Evolutionary conservation across 352 stramenopile species (phyloP).

Genomic region (Phytopythium cucurbitacearum): DNA sequence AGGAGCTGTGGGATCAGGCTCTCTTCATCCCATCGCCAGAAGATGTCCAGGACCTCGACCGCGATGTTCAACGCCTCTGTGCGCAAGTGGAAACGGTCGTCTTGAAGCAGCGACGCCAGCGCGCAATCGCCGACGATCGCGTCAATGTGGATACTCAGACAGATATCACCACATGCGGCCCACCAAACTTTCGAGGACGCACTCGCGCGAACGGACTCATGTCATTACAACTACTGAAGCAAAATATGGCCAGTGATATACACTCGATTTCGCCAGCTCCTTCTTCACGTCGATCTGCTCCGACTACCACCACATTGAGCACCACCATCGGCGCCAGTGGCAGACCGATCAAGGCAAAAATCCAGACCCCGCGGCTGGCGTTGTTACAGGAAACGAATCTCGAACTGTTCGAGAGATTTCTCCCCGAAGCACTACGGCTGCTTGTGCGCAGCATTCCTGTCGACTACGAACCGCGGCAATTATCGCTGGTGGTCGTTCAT

Average conservation of each 20-base stretch:
- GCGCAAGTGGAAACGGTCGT: slow-evolving; percentile 28
- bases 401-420: slow-evolving; percentile 27
- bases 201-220: slow-evolving; percentile 2
- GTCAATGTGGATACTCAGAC: slow-evolving; percentile 19
- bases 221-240: background rate
- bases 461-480: slow-evolving; percentile 34
- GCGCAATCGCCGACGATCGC: background rate
- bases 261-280: background rate
- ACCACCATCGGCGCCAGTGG: background rate
- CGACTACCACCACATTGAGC: too few relatives aligned
- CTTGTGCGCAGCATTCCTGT: slow-evolving; percentile 22
- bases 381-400: slow-evolving; percentile 13
- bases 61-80: slow-evolving; percentile 29
- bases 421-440: slow-evolving; percentile 23
- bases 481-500: slow-evolving; percentile 31
- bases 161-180: slow-evolving; percentile 23
- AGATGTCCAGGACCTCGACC: slow-evolving; percentile 42
- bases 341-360: too few relatives aligned
- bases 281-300: background rate
- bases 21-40: slow-evolving; percentile 53
- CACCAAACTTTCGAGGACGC: slow-evolving; percentile 1
- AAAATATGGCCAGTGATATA: too few relatives aligned
- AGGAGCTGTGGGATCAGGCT: slow-evolving; percentile 53
- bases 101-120: slow-evolving; percentile 6
- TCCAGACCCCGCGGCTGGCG: background rate